A percentile compares a stretch with the other conserved stretches of the same genome.
Evolutionary conservation across 23 red algal species (phyloP).

Genomic region (Pyropia yezoensis): DNA sequence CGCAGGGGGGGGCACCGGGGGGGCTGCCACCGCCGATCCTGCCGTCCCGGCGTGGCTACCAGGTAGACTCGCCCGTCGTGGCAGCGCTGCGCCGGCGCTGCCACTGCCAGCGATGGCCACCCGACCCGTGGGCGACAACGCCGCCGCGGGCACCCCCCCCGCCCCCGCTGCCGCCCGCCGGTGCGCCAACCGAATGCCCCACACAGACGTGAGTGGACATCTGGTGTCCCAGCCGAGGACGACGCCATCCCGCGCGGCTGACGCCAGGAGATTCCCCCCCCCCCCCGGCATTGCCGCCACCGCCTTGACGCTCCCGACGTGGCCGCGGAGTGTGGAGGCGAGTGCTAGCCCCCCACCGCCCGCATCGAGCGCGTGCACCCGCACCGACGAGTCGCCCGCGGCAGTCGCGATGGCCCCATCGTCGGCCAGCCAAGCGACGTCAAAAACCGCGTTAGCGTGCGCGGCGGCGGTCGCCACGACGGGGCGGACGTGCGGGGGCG

Average conservation of each 20-base stretch:
- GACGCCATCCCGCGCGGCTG: slow-evolving; percentile 45
- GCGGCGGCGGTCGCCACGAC: slow-evolving; percentile 1
- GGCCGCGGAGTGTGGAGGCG: slow-evolving; percentile 1
- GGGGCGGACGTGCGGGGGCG: slow-evolving; percentile 13
- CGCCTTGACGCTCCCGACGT: slow-evolving; percentile 43
- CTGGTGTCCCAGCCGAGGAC: slow-evolving; percentile 34
- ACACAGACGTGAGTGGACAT: neutral
- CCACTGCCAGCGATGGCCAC: no score
- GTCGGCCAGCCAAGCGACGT: slow-evolving; percentile 40
- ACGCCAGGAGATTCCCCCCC: slow-evolving; percentile 16
- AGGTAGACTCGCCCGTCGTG: no score
- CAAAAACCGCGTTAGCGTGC: slow-evolving; percentile 70
- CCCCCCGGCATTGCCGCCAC: slow-evolving; percentile 11
- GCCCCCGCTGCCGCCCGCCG: no score
- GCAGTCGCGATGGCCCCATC: slow-evolving; percentile 56
- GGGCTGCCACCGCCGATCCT: no score
- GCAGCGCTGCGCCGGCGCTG: no score
- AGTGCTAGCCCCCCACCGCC: slow-evolving; percentile 5
- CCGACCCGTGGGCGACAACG: no score
- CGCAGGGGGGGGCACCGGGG: neutral
- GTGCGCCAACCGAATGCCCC: no score
- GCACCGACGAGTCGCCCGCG: slow-evolving; percentile 48
- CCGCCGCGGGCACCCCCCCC: no score
- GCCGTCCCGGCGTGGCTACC: no score
- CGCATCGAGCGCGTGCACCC: slow-evolving; percentile 28